Conservation (phyloP, 176 grass and related monocot genomes). For the Ensete glaucum region DNA sequence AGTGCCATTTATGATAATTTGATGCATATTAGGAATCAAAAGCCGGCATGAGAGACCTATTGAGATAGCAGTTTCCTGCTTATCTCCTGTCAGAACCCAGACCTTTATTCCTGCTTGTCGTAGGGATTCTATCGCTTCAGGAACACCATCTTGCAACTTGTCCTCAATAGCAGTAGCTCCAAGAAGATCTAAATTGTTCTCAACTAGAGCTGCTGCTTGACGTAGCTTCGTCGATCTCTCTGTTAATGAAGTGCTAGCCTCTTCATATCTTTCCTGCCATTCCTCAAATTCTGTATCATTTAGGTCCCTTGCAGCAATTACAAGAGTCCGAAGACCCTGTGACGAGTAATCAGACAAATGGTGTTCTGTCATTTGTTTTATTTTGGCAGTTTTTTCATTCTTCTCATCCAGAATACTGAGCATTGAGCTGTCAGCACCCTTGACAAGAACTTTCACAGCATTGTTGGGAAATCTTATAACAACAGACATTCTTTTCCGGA, state of each 20-base stretch:
- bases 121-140: slow-evolving; percentile 90
- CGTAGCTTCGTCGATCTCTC: slow-evolving; percentile 93
- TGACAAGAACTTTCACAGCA: slow-evolving; percentile 91
- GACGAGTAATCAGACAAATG: slow-evolving; percentile 68
- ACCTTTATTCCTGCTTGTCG: slow-evolving; percentile 96
- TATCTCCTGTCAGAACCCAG: slow-evolving; percentile 98
- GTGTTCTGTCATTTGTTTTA: slow-evolving; percentile 55
- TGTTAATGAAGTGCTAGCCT: slow-evolving; percentile 86
- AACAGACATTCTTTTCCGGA: slow-evolving; percentile 99
- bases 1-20: slow-evolving; percentile 88
- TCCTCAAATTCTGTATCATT: slow-evolving; percentile 64
- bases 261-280: slow-evolving; percentile 88
- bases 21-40: slow-evolving; percentile 63
- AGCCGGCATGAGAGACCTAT: slow-evolving; percentile 87
- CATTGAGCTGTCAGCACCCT: slow-evolving; percentile 95
- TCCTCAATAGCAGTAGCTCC: slow-evolving; percentile 92
- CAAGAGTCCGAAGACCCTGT: slow-evolving; percentile 81
- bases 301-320: slow-evolving; percentile 66
- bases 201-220: slow-evolving; percentile 71
- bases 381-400: slow-evolving; percentile 34
- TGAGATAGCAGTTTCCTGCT: slow-evolving; percentile 99
- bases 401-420: slow-evolving; percentile 56
- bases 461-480: slow-evolving; percentile 88
- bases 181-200: slow-evolving; percentile 77
- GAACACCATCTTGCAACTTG: slow-evolving; percentile 98